These are phyloP conservation scores for Picochlorum costavermella DNA, from an alignment of 139 green algal genomes.

Conservation along the genomic window DNA sequence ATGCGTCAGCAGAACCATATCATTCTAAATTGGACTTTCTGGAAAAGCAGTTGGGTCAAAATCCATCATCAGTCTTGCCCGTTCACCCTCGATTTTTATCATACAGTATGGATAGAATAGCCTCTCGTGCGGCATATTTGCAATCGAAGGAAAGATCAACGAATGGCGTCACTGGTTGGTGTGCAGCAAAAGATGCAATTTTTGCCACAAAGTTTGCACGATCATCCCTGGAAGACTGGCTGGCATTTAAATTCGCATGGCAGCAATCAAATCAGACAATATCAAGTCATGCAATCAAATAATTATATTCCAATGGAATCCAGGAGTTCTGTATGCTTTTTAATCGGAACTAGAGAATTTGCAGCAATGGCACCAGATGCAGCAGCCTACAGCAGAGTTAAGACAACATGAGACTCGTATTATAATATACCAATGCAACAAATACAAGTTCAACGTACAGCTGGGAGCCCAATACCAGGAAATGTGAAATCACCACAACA, in stretches of 20 bases:
- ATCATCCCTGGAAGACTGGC: neutral
- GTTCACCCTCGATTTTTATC: constrained; percentile 3
- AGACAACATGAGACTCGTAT: no score
- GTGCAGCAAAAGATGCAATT: neutral
- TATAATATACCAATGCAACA: no score
- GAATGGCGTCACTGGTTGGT: constrained; percentile 4
- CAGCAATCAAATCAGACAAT: no score
- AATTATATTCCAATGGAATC: constrained; percentile 36
- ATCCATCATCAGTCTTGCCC: neutral
- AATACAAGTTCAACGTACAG: constrained; percentile 25
- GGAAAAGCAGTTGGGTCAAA: neutral
- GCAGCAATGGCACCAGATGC: constrained; percentile 69
- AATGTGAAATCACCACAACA: constrained; percentile 73
- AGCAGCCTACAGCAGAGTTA: constrained; percentile 19
- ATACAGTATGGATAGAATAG: constrained; percentile 14
- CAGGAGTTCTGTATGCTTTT: constrained; percentile 61
- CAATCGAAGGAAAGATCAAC: neutral
- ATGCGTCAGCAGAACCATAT: neutral
- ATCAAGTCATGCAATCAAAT: neutral
- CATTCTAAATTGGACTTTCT: constrained; percentile 4
- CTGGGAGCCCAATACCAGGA: constrained; percentile 89
- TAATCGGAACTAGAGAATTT: constrained; percentile 65
- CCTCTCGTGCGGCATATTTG: constrained; percentile 3
- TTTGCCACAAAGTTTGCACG: neutral
- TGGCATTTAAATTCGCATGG: constrained; percentile 3